Evolutionary conservation across 164 flowering plant species (phyloP).

Genomic region (Malania oleifera): DNA sequence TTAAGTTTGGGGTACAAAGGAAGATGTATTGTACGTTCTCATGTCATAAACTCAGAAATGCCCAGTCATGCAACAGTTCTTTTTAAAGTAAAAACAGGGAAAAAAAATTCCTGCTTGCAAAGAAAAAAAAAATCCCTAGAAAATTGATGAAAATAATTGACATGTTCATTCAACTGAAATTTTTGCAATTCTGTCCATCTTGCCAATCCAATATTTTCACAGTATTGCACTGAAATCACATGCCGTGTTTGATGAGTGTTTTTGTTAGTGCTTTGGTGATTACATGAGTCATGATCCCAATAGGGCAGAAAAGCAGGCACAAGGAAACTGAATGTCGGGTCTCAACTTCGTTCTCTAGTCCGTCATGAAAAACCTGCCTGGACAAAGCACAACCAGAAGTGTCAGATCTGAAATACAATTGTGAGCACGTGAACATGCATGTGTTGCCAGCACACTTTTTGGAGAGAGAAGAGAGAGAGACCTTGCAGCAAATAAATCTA

Average conservation of each 20-base stretch:
- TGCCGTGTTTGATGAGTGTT: constrained; percentile 13
- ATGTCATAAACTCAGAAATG: no score
- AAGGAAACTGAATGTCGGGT: constrained; percentile 91
- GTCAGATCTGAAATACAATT: no score
- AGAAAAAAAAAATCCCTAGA: background rate
- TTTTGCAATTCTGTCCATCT: no score
- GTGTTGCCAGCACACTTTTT: no score
- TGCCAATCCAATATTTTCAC: background rate
- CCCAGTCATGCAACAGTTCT: no score
- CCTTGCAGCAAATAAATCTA: constrained; percentile 98
- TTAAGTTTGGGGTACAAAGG: constrained; percentile 29
- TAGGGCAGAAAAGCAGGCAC: constrained; percentile 81
- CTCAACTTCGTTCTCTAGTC: constrained; percentile 61
- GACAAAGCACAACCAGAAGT: constrained; percentile 6
- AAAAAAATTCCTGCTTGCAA: background rate
- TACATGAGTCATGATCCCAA: constrained; percentile 67
- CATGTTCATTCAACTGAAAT: background rate
- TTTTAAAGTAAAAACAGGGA: background rate
- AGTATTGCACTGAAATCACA: background rate
- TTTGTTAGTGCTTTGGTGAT: constrained; percentile 59
- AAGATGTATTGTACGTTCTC: constrained; percentile 28
- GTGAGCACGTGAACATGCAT: no score
- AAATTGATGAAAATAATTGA: no score
- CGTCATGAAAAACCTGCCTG: constrained; percentile 88
- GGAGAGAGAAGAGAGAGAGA: constrained; percentile 21